Evolutionary conservation across 225 moss, liverwort and hornwort species (phyloP), one percentile per base, ranked within the genome.

Genomic region (Physcomitrium patens): DNA sequence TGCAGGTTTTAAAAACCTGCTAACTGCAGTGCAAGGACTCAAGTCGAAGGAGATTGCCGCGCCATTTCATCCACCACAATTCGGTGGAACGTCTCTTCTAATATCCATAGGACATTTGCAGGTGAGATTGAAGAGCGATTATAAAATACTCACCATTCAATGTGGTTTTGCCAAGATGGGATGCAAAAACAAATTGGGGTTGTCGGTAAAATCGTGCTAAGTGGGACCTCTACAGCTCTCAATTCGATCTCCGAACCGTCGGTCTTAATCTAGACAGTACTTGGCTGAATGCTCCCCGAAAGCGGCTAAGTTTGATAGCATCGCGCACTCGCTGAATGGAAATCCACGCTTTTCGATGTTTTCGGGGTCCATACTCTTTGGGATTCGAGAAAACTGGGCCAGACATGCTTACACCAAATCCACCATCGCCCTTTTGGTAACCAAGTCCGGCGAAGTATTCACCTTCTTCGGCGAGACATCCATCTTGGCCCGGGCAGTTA

Each of bases 381-480:
- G 57, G 17, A 77, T 53, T 65, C 1, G 65, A 65, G 2, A 67
- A 27, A 15, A 82, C 37, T 2, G 82, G 77, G 63, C 77, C 77
- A 8, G 82, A 82, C 63, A 73, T 63, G 63, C 42, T 82, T 48
- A 77, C 68, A 18, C 82, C 82, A 69, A 64, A 77, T 14, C 73
- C 73, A 47, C 52, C 27, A 12, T 44, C 55, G 17, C 64, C 42
- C 1, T 24, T 65, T 16, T 51, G 10, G 43, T 1, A 45, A 13
- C 28, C 64, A 56, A 47, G 9, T 8, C 16, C 37, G 43, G 73
- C 73, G 15, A 52, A 64, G 24, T 42, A 74, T 24, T 52, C 63
- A 15, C 14, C 45, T 23, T 46, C 54, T 26, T 74, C 64, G 13
- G 43, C 44, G 31, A 74, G 74, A 22, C 45, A 45, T 24, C 26